These are phyloP conservation scores for Starmerella riodocensis DNA, from an alignment of 805 yeast species.

Conservation along the genomic window DNA sequence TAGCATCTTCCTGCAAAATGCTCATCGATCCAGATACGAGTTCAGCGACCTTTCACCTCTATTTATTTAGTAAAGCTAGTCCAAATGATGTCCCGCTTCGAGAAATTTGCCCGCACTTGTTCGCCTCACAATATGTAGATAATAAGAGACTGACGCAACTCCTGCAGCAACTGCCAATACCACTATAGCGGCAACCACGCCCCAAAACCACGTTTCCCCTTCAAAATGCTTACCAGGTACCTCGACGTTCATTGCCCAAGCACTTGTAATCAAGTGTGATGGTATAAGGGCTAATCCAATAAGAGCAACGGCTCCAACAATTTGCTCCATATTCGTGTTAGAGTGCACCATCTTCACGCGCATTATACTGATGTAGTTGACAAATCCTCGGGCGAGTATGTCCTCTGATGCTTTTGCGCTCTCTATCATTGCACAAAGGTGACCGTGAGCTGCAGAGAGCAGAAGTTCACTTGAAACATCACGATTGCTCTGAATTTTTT, in stretches of 20 bases:
- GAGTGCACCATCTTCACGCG: conserved; percentile 9
- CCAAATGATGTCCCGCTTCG: too few relatives aligned
- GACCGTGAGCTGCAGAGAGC: conserved; percentile 2
- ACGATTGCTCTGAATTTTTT: too few relatives aligned
- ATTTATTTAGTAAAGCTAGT: too few relatives aligned
- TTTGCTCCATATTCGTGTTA: conserved; percentile 7
- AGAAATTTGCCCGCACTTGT: too few relatives aligned
- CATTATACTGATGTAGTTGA: conserved; percentile 8
- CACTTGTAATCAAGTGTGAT: conserved; percentile 7
- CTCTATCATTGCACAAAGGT: conserved; percentile 1
- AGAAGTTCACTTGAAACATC: not conserved
- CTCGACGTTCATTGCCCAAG: conserved; percentile 9
- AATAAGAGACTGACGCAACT: not conserved
- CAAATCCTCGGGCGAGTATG: conserved; percentile 3
- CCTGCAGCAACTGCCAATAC: not conserved
- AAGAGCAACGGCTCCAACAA: conserved; percentile 3
- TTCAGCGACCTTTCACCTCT: too few relatives aligned
- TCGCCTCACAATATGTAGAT: not conserved
- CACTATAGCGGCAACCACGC: conserved; percentile 1
- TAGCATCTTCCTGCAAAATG: too few relatives aligned
- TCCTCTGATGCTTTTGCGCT: conserved; percentile 1
- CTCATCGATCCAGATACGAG: too few relatives aligned
- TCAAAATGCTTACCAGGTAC: conserved; percentile 4
- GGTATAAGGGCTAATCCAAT: conserved; percentile 4
- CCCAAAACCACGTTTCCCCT: conserved; percentile 7